Evolutionary conservation across 768 basidiomycete genomes (phyloP), one percentile per base, ranked within the genome.

Genomic region (Cubamyces sp.): DNA sequence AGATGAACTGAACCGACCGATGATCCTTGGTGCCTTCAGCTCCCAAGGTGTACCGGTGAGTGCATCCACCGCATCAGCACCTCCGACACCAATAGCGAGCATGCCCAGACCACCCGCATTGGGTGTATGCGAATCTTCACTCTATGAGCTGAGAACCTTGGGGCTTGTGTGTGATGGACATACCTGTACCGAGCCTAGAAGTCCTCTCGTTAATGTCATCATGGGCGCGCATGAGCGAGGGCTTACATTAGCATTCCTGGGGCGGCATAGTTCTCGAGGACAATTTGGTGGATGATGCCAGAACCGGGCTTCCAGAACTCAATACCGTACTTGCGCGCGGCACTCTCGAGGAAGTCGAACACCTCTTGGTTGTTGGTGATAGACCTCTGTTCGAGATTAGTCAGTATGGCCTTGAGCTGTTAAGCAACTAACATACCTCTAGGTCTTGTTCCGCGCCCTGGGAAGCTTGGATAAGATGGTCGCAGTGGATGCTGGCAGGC

Each of bases 41-140:
- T 98, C 96, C 97, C 97, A 99, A 45, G 96, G 95, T 12, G 95
- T 98, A 52, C 91, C 94, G 3, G 96, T 98, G 87, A 99, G 90
- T 9, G 95, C 96, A 74, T 99, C 97, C 19, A 98, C 96, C 23
- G 94, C 94, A 71, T 99, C 97, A 37, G 96, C 97, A 57, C 97
- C 97, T 63, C 97, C 97, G n/a, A 99, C 96, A 54, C 97, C 97
- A 56, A 98, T 97, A 5, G 97, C 97, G 62, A 99, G 84, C 81
- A 95, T 84, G 12, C 97, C 96, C 53, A 99, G 84, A 28, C 97
- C 97, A 57, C 96, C 95, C 54, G 97, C 97, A 73, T 99, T 98
- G 0, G 97, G 97, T 1, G 97, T 98, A 75, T 99, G 97, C 23
- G 93, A 96, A 75, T 98, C 96, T 87, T 74, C 39, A 26, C n/a